These are phyloP conservation scores for Clarkia xantiana DNA, from an alignment of 345 rosid species.

Conservation along the genomic window DNA sequence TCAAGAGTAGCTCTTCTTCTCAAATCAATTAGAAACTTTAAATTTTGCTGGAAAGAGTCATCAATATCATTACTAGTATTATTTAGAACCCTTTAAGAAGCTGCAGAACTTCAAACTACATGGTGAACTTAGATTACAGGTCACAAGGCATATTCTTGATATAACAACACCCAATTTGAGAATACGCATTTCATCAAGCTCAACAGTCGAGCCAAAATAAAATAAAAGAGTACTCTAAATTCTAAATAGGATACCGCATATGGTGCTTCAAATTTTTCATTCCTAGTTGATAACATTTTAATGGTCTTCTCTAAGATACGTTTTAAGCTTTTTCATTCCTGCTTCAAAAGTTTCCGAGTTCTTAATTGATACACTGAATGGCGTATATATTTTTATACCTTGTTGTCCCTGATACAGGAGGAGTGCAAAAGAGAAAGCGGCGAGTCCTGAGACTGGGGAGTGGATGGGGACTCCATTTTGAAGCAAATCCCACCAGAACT, in stretches of 20 bases:
- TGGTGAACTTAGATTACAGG: too few species aligned
- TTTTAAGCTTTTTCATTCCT: background rate
- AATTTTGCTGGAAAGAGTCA: too few species aligned
- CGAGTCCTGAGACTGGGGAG: slow-evolving; percentile 21
- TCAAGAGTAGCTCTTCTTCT: too few species aligned
- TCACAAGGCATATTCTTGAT: background rate
- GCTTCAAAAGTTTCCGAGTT: background rate
- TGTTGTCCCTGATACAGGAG: slow-evolving; percentile 74
- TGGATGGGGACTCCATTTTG: slow-evolving; percentile 70
- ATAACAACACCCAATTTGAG: background rate
- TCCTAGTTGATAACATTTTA: background rate
- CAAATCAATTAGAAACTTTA: too few species aligned
- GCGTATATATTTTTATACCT: slow-evolving; percentile 44
- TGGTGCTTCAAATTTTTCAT: slow-evolving; percentile 4
- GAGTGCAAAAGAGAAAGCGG: slow-evolving; percentile 61
- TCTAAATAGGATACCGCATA: slow-evolving; percentile 4
- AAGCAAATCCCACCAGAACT: slow-evolving; percentile 65
- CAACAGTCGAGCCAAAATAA: background rate
- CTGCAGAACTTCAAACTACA: too few species aligned
- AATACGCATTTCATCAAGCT: slow-evolving; percentile 2
- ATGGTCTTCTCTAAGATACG: background rate
- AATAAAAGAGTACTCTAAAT: background rate
- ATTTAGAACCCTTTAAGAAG: too few species aligned
- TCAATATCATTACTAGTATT: too few species aligned
- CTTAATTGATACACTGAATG: slow-evolving; percentile 6